Evolutionary conservation across 306 rosid genomes (phyloP), one percentile per base, ranked within the genome.

Genomic region (Alnus rubra): DNA sequence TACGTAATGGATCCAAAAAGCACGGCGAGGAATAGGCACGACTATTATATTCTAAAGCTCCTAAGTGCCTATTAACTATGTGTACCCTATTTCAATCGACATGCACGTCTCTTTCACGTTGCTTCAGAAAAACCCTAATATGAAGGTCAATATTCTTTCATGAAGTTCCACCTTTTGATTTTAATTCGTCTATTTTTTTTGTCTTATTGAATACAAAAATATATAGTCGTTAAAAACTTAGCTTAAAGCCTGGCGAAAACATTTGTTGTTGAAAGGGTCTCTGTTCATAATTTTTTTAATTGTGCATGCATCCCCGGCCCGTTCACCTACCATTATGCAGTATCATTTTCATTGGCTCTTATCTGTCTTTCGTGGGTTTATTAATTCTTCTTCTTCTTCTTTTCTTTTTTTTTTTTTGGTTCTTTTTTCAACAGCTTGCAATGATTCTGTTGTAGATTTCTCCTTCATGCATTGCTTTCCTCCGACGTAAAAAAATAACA

Each of bases 91-190:
- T 67, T 69, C 64, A 5, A 71, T 84, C 78, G 77, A 79, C 90
- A 89, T 95, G 92, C 96, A 90, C 90, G 93, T 88, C 91, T 80
- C 90, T 78, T 85, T 92, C 96, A 91, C 97, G 87, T 89, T 76
- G 92, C 90, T 75, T 71, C 78, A 58, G 31, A 9, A 56, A 81
- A 88, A 52, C 83, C 91, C 86, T 81, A 85, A 78, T 69, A 23
- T 75, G 35, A 79, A 70, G 78, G 89, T 81, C 87, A 81, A 80
- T 69, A 77, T 72, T 78, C 87, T 88, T 78, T 74, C 83, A 79
- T 92, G 81, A 85, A 78, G 86, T 83, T 35, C 89, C 81, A 84
- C 13, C 78, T 33, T 78, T 76, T 74, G 67, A 82, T 80, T 79
- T 75, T 80, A 74, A 76, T 60, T 50, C 82, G 55, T 49, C 78